Evolutionary conservation across 192 early-diverging fungal genomes (phyloP), one percentile per base, ranked within the genome.

Genomic region (Spizellomyces sp.): DNA sequence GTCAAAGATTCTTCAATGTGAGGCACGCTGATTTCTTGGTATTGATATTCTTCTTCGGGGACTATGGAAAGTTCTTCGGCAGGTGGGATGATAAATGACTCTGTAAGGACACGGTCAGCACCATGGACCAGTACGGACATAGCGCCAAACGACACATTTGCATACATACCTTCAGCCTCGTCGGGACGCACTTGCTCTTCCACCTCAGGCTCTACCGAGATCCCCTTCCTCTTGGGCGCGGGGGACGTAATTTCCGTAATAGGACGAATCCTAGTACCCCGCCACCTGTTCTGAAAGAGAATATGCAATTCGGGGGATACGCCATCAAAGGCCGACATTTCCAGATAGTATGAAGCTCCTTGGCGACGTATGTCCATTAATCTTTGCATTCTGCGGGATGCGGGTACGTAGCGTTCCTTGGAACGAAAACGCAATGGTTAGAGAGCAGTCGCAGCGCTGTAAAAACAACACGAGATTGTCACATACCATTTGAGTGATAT

Each of bases 381-480:
- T n/a, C 70, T 69, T 36, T 77, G 63, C 75, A 86, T 70, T 56
- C 78, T 80, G 27, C 73, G 67, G 5, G 84, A 79, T 9, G 64
- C 19, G 9, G 83, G 84, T 15, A 85, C 73, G 64, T 69, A 86
- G 5, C 67, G 73, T 22, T 81, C 58, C n/a, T 36, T 66, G 17
- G 59, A 14, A 4, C 15, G 14, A 10, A 61, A 36, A 36, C n/a
- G 27, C 27, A 36, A 36, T 3, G 27, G 27, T 36, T 36, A 36
- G 27, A 36, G 27, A 36, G 27, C 27, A 36, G 27, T 36, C 27
- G 27, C 27, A 36, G 1, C 27, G 27, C 27, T 36, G 27, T 36
- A 36, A 36, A 36, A 3, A 36, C 27, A 36, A 36, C 27, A 36
- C 0, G 27, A 36, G 27, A 36, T 36, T 36, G 27, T 36, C 27